Conservation (phyloP, 2,329 filamentous ascomycete species). For the Colletotrichum sp. region DNA sequence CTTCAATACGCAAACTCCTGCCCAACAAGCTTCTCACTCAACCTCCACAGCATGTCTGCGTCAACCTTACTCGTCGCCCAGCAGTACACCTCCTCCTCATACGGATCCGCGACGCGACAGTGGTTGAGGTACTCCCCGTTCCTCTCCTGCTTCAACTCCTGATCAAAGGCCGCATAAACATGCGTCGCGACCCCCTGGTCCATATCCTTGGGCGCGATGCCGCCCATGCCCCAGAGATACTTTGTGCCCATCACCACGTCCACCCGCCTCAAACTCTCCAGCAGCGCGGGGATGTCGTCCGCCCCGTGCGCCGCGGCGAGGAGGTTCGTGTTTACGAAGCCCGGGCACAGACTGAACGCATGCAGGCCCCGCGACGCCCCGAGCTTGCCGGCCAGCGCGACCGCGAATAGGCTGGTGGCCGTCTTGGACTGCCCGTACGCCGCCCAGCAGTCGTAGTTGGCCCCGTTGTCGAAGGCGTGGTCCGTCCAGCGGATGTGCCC, state of each 20-base stretch:
- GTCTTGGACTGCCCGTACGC: slow-evolving; percentile 32
- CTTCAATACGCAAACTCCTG: slow-evolving; percentile 17
- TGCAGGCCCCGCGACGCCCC: slow-evolving; percentile 39
- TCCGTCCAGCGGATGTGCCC: slow-evolving; percentile 47
- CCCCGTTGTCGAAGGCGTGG: slow-evolving; percentile 39
- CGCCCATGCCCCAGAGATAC: background rate
- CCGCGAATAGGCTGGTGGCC: slow-evolving; percentile 28
- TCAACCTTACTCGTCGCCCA: slow-evolving; percentile 14
- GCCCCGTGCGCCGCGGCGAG: background rate
- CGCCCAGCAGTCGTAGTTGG: slow-evolving; percentile 27
- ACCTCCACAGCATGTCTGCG: slow-evolving; percentile 14
- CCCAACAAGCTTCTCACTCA: slow-evolving; percentile 21
- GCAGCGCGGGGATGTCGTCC: background rate
- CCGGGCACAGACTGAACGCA: slow-evolving; percentile 55
- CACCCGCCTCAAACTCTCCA: background rate
- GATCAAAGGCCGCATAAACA: slow-evolving; percentile 13
- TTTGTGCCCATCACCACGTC: slow-evolving; percentile 7
- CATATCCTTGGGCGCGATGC: background rate
- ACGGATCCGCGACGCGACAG: slow-evolving; percentile 14
- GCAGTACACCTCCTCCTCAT: slow-evolving; percentile 6
- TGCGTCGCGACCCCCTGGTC: slow-evolving; percentile 14
- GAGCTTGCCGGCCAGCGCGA: slow-evolving; percentile 7
- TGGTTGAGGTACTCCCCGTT: slow-evolving; percentile 11
- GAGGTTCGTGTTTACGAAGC: slow-evolving; percentile 52
- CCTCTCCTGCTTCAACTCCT: background rate